Conservation (phyloP, 1,139 yeast species). For the Magnusiomyces fungicola region DNA sequence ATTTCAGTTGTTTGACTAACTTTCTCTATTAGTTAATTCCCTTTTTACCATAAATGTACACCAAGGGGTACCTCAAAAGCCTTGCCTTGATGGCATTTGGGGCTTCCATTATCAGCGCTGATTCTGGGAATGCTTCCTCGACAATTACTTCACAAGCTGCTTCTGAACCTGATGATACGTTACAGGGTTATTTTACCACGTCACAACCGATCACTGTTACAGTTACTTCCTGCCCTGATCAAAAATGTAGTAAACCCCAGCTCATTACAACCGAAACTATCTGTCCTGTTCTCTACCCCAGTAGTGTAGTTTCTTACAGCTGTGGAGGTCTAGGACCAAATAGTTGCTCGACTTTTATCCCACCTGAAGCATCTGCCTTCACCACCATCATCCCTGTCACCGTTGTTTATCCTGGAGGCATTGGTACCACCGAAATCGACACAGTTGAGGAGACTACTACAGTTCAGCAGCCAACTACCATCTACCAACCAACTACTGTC, state of each 20-base stretch:
- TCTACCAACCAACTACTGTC: background rate
- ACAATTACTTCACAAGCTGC: background rate
- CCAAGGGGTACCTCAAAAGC: background rate
- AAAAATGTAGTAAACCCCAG: background rate
- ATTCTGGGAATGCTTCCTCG: background rate
- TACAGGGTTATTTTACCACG: slow-evolving; percentile 5
- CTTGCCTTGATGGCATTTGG: slow-evolving; percentile 5
- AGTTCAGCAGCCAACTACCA: slow-evolving; percentile 1
- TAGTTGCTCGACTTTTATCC: background rate
- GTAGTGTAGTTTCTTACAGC: background rate
- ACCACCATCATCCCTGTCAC: slow-evolving; percentile 4
- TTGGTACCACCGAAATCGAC: background rate
- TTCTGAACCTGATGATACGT: background rate
- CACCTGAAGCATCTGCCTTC: slow-evolving; percentile 2
- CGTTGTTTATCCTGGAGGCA: background rate
- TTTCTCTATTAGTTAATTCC: background rate
- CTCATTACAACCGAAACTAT: background rate
- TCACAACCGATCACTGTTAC: slow-evolving; percentile 2
- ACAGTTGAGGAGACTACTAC: background rate
- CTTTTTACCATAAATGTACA: no score
- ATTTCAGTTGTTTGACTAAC: no score
- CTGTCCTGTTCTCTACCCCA: slow-evolving; percentile 8
- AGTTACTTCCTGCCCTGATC: slow-evolving; percentile 6
- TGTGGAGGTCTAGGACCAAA: background rate
- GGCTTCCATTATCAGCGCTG: slow-evolving; percentile 1